A percentile compares a stretch with the other conserved stretches of the same genome.
phyloP scores from a whole-genome alignment of 208 protist genomes.

The Trypanosomatidae sp. region DNA sequence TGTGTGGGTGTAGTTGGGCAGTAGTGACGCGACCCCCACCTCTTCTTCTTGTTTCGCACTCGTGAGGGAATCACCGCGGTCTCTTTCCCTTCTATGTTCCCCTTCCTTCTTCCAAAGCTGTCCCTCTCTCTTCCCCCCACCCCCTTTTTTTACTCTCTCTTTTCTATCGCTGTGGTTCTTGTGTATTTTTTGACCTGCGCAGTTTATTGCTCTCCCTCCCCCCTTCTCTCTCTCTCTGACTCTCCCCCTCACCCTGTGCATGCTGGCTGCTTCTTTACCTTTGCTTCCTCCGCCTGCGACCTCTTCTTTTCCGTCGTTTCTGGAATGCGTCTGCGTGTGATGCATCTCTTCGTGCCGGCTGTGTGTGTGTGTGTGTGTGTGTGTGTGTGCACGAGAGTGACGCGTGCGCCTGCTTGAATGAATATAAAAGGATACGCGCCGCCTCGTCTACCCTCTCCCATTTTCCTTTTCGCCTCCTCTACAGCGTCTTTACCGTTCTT shows the following conservation, averaged over 20 bases:
- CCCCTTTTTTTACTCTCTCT: background rate
- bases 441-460: too few relatives aligned
- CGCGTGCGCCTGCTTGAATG: too few relatives aligned
- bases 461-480: too few relatives aligned
- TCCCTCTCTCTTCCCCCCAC: background rate
- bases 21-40: too few relatives aligned
- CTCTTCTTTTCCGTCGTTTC: background rate
- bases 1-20: too few relatives aligned
- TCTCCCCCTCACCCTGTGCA: background rate
- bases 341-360: too few relatives aligned
- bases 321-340: background rate
- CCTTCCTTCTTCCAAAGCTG: background rate
- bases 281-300: background rate
- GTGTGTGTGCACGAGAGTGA: too few relatives aligned
- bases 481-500: too few relatives aligned
- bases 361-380: too few relatives aligned
- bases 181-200: background rate
- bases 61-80: background rate
- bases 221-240: background rate
- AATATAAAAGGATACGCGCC: too few relatives aligned
- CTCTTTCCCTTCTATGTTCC: background rate
- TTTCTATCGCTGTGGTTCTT: background rate
- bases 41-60: too few relatives aligned
- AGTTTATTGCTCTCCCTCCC: background rate
- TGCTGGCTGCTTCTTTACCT: conserved; percentile 1